Conservation (phyloP, 495 filamentous ascomycete species). For the Aspergillus avenaceus region DNA sequence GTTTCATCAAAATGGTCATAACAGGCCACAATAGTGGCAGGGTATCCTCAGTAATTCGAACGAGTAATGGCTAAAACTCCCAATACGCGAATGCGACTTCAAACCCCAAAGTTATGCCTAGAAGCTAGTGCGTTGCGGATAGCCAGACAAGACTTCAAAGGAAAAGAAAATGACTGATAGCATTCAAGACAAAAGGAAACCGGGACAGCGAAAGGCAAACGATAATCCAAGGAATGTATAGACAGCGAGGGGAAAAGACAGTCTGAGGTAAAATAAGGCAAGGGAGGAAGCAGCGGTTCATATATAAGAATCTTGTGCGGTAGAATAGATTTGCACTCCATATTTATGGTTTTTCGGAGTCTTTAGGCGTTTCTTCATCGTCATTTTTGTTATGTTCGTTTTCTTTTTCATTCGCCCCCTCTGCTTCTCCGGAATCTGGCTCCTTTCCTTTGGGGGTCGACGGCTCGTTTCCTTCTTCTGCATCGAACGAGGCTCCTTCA, state of each 20-base stretch:
- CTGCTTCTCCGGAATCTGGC: conserved; percentile 4
- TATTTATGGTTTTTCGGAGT: too few species aligned
- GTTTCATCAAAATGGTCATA: conserved; percentile 20
- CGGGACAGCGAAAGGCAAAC: neutral
- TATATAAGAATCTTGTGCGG: too few species aligned
- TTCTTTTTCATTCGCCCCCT: neutral
- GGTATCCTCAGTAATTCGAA: conserved; percentile 22
- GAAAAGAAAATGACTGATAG: neutral
- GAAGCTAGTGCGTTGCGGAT: neutral
- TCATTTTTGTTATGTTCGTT: neutral
- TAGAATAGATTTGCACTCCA: too few species aligned
- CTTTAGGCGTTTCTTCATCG: neutral
- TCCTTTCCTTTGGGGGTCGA: conserved; percentile 3
- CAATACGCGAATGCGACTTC: neutral
- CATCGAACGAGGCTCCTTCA: neutral
- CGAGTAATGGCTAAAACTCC: conserved; percentile 3
- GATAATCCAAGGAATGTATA: neutral
- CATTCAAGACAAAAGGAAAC: neutral
- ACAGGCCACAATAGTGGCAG: conserved; percentile 20
- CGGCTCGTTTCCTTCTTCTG: conserved; percentile 1
- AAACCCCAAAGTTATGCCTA: neutral
- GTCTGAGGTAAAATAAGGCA: neutral
- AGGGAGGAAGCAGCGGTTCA: neutral
- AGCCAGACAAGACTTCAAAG: neutral
- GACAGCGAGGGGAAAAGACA: neutral